phyloP scores from a whole-genome alignment of 495 filamentous ascomycete genomes.

The Cladorrhinum samala region DNA sequence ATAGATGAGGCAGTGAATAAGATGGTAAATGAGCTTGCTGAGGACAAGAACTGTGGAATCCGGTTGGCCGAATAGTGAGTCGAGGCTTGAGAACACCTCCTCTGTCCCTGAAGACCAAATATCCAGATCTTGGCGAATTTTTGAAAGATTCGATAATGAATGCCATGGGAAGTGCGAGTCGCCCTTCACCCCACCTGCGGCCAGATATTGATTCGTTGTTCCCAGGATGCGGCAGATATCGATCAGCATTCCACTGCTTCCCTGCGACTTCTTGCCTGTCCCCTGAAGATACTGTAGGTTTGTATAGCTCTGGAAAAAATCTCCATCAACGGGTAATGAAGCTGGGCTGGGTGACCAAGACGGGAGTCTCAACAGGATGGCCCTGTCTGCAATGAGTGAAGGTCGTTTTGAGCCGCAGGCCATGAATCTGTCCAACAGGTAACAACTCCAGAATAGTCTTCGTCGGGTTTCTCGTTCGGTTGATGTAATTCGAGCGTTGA shows the following conservation, averaged over 20 bases:
- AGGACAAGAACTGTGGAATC: constrained; percentile 73
- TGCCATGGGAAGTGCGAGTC: constrained; percentile 90
- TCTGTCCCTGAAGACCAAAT: constrained; percentile 77
- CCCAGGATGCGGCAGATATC: constrained; percentile 77
- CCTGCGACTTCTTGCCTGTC: constrained; percentile 59
- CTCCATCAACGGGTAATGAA: constrained; percentile 58
- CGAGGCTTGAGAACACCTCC: constrained; percentile 68
- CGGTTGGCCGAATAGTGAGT: constrained; percentile 65
- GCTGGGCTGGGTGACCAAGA: constrained; percentile 55
- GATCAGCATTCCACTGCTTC: constrained; percentile 67
- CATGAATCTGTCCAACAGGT: constrained; percentile 73
- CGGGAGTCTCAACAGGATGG: constrained; percentile 64
- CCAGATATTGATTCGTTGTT: constrained; percentile 76
- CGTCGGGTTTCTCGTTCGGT: constrained; percentile 67
- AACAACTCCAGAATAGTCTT: constrained; percentile 77
- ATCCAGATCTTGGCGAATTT: constrained; percentile 78
- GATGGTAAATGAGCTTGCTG: constrained; percentile 77
- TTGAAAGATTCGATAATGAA: constrained; percentile 72
- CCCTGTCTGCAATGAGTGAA: constrained; percentile 67
- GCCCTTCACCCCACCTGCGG: constrained; percentile 77
- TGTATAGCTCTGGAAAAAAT: constrained; percentile 67
- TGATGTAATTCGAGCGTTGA: constrained; percentile 48
- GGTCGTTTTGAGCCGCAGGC: constrained; percentile 73
- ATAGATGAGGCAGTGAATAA: constrained; percentile 79
- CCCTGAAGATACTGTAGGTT: constrained; percentile 64